Percentiles rank a stretch among this genome's conserved stretches.
phyloP scores from a whole-genome alignment of 345 rosid genomes.

The Tarenaya hassleriana region DNA sequence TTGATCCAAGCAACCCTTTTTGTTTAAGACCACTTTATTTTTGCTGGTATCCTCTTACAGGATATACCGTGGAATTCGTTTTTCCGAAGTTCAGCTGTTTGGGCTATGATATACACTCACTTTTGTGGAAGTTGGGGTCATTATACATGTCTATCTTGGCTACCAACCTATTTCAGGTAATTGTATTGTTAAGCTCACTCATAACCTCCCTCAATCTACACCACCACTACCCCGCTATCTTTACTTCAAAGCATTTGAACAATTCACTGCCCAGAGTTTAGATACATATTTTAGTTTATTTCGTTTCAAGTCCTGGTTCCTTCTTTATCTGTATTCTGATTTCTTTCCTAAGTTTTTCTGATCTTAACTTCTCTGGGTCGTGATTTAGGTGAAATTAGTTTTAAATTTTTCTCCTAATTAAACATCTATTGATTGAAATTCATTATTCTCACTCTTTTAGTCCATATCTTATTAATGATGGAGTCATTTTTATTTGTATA shows the following conservation, averaged over 20 bases:
- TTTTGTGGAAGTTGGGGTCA: constrained; percentile 99
- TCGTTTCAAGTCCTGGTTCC: background rate
- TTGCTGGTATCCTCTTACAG: constrained; percentile 33
- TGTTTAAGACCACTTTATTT: constrained; percentile 6
- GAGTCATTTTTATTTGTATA: constrained; percentile 2
- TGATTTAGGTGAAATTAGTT: constrained; percentile 2
- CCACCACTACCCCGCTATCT: too few relatives aligned
- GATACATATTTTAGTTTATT: too few relatives aligned
- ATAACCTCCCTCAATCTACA: background rate
- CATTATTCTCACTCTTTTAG: background rate
- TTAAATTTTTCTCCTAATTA: background rate
- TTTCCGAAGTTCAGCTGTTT: constrained; percentile 60
- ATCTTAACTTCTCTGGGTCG: constrained; percentile 4
- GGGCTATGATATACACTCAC: constrained; percentile 96
- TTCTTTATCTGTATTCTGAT: constrained; percentile 13
- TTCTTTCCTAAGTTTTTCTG: constrained; percentile 15
- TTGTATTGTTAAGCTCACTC: constrained; percentile 11
- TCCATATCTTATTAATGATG: constrained; percentile 17
- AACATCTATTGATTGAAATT: background rate
- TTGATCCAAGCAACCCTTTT: constrained; percentile 9
- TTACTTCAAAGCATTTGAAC: too few relatives aligned
- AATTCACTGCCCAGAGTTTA: too few relatives aligned
- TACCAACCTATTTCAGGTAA: constrained; percentile 91
- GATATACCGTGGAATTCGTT: constrained; percentile 87
- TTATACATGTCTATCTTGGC: constrained; percentile 89